Percentiles rank a stretch among this genome's conserved stretches.
Conservation (phyloP, 176 grass and related monocot species). For the Oryza longistaminata region DNA sequence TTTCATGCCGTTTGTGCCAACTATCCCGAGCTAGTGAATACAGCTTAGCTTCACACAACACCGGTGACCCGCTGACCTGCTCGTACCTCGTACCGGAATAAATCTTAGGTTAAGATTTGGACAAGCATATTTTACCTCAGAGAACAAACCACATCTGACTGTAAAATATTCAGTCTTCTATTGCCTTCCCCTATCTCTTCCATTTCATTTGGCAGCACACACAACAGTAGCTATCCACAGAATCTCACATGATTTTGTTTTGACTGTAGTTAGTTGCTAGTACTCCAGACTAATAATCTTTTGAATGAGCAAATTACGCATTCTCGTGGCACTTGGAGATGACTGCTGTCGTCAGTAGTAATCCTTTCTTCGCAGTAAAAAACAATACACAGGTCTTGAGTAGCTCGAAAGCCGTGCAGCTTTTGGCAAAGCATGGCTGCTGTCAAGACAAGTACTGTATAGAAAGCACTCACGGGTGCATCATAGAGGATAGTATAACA, state of each 20-base stretch:
- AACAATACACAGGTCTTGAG: conserved; percentile 10
- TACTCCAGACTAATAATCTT: background rate
- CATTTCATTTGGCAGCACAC: conserved; percentile 1
- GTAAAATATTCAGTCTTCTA: background rate
- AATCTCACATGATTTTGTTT: background rate
- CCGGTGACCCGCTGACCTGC: background rate
- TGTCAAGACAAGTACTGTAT: conserved; percentile 8
- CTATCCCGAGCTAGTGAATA: no score
- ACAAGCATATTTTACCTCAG: background rate
- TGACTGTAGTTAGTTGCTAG: background rate
- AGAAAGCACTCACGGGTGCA: conserved; percentile 48
- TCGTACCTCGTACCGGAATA: background rate
- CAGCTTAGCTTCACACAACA: background rate
- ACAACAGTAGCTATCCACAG: background rate
- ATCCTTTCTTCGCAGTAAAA: conserved; percentile 2
- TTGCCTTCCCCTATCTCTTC: background rate
- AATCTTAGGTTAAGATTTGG: conserved; percentile 2
- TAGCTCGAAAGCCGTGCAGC: conserved; percentile 33
- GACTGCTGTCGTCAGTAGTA: conserved; percentile 24
- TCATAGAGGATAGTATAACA: background rate
- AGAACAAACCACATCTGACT: background rate
- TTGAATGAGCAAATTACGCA: background rate
- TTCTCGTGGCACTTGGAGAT: conserved; percentile 15
- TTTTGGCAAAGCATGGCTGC: conserved; percentile 48
- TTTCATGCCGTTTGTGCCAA: background rate